Evolutionary conservation across 352 stramenopile genomes (phyloP).

Genomic region (Pythium sukuiense): DNA sequence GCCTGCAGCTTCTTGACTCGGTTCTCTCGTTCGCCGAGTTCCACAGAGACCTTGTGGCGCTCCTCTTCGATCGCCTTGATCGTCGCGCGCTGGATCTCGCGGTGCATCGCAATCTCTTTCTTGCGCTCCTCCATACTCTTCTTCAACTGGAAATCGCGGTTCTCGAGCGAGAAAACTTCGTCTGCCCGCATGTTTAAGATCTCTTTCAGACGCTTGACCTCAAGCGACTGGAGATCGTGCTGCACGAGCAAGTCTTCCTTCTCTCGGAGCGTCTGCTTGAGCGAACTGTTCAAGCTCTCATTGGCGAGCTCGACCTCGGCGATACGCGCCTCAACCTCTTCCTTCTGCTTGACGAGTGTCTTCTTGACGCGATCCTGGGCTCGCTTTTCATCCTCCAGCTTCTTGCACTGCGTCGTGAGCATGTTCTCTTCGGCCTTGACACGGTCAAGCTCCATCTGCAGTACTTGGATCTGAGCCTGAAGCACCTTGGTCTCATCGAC

Average conservation of each 20-base stretch:
- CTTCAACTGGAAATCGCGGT: conserved; percentile 91
- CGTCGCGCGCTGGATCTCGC: conserved; percentile 89
- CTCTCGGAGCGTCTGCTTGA: conserved; percentile 79
- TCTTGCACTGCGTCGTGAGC: conserved; percentile 90
- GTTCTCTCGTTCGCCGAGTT: conserved; percentile 86
- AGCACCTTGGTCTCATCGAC: conserved; percentile 94
- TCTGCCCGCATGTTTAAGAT: conserved; percentile 87
- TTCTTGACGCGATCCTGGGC: conserved; percentile 75
- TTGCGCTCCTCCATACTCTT: conserved; percentile 95
- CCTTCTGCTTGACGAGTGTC: conserved; percentile 68
- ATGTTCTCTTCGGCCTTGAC: conserved; percentile 89
- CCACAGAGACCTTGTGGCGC: conserved; percentile 91
- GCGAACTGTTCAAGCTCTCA: conserved; percentile 75
- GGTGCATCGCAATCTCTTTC: conserved; percentile 86
- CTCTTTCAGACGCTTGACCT: conserved; percentile 91
- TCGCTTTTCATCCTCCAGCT: conserved; percentile 91
- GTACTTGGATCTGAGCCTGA: conserved; percentile 87
- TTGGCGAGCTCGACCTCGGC: conserved; percentile 92
- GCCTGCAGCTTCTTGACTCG: conserved; percentile 90
- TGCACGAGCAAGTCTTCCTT: conserved; percentile 94
- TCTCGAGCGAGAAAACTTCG: conserved; percentile 93
- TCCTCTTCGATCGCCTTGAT: conserved; percentile 92
- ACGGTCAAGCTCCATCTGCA: conserved; percentile 89
- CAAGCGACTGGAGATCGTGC: conserved; percentile 93
- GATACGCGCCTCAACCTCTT: conserved; percentile 81